phyloP scores from a whole-genome alignment of 1,284 basidiomycete species.

The Ceratorhiza oryzae-sativae region DNA sequence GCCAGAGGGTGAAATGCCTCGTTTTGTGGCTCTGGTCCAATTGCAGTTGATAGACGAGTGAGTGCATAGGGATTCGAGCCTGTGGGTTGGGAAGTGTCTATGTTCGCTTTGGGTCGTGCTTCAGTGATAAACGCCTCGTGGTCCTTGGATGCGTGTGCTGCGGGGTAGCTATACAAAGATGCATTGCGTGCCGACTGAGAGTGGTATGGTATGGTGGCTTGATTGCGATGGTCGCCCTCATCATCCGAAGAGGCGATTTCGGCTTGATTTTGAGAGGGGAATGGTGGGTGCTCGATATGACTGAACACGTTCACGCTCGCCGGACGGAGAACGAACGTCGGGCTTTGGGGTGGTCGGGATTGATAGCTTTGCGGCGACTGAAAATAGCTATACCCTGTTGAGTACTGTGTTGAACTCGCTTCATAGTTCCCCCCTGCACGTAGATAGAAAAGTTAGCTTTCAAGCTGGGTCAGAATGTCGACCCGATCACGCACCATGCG shows the following conservation, averaged over 20 bases:
- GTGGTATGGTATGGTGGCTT: not conserved
- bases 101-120: not conserved
- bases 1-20: not conserved
- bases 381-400: not conserved
- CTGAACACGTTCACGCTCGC: conserved; percentile 6
- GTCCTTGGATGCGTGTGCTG: not conserved
- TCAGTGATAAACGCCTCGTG: not conserved
- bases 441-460: conserved; percentile 7
- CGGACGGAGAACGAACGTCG: conserved; percentile 26
- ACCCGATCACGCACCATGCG: conserved; percentile 2
- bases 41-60: not conserved
- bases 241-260: not conserved
- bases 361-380: conserved; percentile 8
- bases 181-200: not conserved
- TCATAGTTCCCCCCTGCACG: not conserved
- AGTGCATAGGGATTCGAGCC: not conserved
- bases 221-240: not conserved
- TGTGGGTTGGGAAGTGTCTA: not conserved
- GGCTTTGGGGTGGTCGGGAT: conserved; percentile 13
- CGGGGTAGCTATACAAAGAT: not conserved
- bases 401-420: not conserved
- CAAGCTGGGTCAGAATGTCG: not conserved
- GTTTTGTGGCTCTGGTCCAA: not conserved
- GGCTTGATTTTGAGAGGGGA: not conserved
- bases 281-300: conserved; percentile 29